Conservation (phyloP, 345 rosid genomes). For the Turritis glabra region DNA sequence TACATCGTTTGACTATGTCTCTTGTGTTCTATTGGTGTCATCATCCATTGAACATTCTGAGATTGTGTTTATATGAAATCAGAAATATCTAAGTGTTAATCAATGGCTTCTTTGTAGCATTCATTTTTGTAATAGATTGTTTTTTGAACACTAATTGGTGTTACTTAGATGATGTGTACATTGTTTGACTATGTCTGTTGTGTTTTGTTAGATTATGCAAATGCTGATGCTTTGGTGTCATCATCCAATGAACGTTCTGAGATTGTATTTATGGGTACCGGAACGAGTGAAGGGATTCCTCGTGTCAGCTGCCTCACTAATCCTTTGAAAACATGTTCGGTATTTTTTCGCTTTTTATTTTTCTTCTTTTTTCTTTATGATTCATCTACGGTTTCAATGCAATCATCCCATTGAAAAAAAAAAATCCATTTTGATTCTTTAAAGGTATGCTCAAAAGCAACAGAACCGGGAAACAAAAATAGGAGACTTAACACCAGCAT, state of each 20-base stretch:
- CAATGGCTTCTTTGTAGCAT: not conserved
- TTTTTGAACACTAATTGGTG: not conserved
- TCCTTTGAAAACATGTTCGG: constrained; percentile 75
- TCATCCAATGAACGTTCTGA: constrained; percentile 52
- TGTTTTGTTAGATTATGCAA: constrained; percentile 44
- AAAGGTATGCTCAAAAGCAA: constrained; percentile 84
- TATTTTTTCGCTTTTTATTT: constrained; percentile 30
- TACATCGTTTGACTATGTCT: not conserved
- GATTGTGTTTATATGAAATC: not conserved
- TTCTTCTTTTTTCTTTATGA: too few relatives aligned
- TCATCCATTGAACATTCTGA: not conserved
- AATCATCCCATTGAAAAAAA: not conserved
- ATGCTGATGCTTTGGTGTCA: constrained; percentile 33
- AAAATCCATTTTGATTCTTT: constrained; percentile 20
- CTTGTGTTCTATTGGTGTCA: not conserved
- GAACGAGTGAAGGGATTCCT: constrained; percentile 97
- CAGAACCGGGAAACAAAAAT: constrained; percentile 70
- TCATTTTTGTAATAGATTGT: not conserved
- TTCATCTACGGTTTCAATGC: not conserved
- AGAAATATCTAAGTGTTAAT: not conserved
- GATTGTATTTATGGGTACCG: constrained; percentile 82
- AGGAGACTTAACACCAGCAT: constrained; percentile 79
- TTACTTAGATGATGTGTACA: not conserved
- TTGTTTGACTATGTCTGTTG: not conserved
- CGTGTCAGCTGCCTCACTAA: constrained; percentile 91